These are phyloP conservation scores for Chrysophaeum taylorii DNA, from an alignment of 352 stramenopile genomes.

Conservation along the genomic window DNA sequence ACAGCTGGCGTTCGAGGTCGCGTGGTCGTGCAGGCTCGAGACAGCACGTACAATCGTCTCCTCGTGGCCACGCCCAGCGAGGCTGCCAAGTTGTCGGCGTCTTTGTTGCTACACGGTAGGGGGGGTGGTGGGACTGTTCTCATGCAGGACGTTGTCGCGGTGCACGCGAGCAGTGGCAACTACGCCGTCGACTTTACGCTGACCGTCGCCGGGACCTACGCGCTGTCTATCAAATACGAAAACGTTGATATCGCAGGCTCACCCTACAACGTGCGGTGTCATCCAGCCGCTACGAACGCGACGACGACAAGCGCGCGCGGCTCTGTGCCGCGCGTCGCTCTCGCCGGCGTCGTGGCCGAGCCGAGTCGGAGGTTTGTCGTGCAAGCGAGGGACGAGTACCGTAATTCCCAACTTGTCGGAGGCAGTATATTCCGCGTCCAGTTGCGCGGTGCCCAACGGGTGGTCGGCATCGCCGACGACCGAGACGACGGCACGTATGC, in stretches of 20 bases:
- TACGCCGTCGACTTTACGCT: neutral
- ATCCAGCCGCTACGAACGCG: neutral
- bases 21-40: no score
- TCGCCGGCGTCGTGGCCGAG: neutral
- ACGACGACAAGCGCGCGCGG: neutral
- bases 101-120: no score
- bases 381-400: neutral
- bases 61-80: no score
- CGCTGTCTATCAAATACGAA: no score
- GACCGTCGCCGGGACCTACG: neutral
- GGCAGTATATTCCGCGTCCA: neutral
- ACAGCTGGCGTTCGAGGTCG: no score
- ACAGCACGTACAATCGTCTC: no score
- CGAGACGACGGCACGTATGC: neutral
- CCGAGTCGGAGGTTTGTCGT: neutral
- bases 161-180: no score
- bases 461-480: neutral
- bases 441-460: neutral
- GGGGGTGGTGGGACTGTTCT: no score
- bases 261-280: neutral
- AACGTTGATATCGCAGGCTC: no score
- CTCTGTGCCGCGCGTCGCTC: neutral
- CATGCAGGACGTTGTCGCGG: no score
- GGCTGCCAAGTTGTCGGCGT: no score
- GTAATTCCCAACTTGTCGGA: neutral